Percentiles rank a stretch among this genome's conserved stretches.
Evolutionary conservation across 1,284 basidiomycete species (phyloP).

Genomic region (Kwoniella shivajii): DNA sequence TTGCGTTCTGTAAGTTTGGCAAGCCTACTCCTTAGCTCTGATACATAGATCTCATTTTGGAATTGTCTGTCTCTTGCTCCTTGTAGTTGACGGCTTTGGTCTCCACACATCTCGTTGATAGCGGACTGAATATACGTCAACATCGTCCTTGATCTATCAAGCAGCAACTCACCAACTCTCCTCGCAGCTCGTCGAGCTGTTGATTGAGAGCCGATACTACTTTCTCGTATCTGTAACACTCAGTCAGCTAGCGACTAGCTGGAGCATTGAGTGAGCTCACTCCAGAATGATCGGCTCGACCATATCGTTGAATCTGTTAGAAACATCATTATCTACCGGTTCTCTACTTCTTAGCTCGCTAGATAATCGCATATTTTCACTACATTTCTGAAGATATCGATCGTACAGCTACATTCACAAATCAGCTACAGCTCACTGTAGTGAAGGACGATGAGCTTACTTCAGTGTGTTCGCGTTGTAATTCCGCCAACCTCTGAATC

Average conservation of each 20-base stretch:
- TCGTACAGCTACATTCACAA: slow-evolving; percentile 40
- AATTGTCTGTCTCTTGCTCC: slow-evolving; percentile 67
- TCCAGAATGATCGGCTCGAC: slow-evolving; percentile 98
- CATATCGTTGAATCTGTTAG: slow-evolving; percentile 86
- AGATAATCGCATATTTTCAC: slow-evolving; percentile 49
- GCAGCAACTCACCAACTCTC: slow-evolving; percentile 63
- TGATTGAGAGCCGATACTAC: slow-evolving; percentile 88
- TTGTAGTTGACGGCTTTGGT: slow-evolving; percentile 77
- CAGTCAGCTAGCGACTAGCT: background rate
- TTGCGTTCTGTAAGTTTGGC: slow-evolving; percentile 85
- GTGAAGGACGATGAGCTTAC: slow-evolving; percentile 23
- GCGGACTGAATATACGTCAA: slow-evolving; percentile 20
- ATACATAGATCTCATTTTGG: slow-evolving; percentile 82
- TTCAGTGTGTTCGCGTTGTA: slow-evolving; percentile 51
- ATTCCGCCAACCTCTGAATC: slow-evolving; percentile 58
- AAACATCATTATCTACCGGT: slow-evolving; percentile 61
- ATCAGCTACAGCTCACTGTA: background rate
- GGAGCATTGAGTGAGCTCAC: slow-evolving; percentile 27
- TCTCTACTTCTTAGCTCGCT: slow-evolving; percentile 52
- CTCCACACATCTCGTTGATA: slow-evolving; percentile 80
- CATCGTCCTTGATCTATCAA: background rate
- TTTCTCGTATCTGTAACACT: slow-evolving; percentile 72
- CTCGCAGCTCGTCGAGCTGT: slow-evolving; percentile 84
- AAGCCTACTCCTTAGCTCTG: slow-evolving; percentile 78
- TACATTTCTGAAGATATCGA: slow-evolving; percentile 46